Evolutionary conservation across 2,329 filamentous ascomycete species (phyloP), one percentile per base, ranked within the genome.

Genomic region (Penicillium sp.): DNA sequence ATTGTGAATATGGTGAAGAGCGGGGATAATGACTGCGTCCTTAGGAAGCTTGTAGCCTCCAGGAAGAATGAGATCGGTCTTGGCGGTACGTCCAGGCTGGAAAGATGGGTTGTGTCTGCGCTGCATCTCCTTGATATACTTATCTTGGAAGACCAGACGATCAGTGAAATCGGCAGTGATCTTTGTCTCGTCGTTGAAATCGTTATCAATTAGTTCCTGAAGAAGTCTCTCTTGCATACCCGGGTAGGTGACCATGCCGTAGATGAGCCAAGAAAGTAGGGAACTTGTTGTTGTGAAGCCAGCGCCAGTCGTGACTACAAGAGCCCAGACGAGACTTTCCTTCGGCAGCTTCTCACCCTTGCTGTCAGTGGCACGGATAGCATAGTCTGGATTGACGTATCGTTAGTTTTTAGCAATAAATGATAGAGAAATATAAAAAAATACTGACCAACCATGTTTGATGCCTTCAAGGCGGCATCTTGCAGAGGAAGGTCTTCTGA

Each of bases 261-360:
- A 85, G 40, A 85, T 65, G 1, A 83, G 72, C 84, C 83, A 86
- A 0, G 82, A 83, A 1, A 86, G 73, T 3, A 86, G 75, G 0
- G 82, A 82, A 3, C 78, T 81, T 0, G 81, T 86, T 0, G 84
- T 86, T 1, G 81, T 84, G 71, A 86, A 86, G n/a, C 84, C 84
- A 2, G 84, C 84, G 4, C 75, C 83, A 0, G 79, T 82, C 4
- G 78, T 77, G 2, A 85, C 81, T 1, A 84, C 71, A 0, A 85
- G 70, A 1, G 72, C 69, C 60, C 64, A 66, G 27, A 79, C 68
- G n/a, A 63, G 20, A 31, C 61, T 62, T n/a, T 50, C 49, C 41
- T 63, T 62, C 4, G 61, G 60, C n/a, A 63, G 44, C 26, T 63
- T 63, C 23, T 62, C 59, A 29, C 61, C 61, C 37, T 62, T 63